phyloP scores from a whole-genome alignment of 495 filamentous ascomycete genomes.

The Lophiostoma macrostomum region DNA sequence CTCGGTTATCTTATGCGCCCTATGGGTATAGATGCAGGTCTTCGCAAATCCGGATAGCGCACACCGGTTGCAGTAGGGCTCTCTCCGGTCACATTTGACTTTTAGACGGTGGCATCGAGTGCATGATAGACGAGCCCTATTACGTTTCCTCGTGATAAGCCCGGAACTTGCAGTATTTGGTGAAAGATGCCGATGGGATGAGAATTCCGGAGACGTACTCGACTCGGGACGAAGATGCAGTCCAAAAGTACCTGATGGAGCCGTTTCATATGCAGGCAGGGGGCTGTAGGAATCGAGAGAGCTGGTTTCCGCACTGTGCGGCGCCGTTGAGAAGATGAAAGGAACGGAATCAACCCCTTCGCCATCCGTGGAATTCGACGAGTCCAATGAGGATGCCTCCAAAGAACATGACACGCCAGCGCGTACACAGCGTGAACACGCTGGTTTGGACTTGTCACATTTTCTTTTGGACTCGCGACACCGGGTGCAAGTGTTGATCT shows the following conservation, averaged over 20 bases:
- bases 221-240: not conserved
- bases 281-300: no score
- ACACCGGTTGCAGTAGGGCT: conserved; percentile 4
- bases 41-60: not conserved
- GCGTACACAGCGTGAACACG: conserved; percentile 1
- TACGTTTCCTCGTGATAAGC: not conserved
- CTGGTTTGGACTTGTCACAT: conserved; percentile 10
- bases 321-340: not conserved
- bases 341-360: not conserved
- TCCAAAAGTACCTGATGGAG: no score
- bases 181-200: no score
- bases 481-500: conserved; percentile 8
- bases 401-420: conserved; percentile 3
- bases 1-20: not conserved
- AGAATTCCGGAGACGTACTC: not conserved
- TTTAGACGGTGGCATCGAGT: conserved; percentile 18
- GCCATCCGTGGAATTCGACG: not conserved
- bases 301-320: no score
- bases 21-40: conserved; percentile 8
- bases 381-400: not conserved
- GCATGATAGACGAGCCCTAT: conserved; percentile 9
- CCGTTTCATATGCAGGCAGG: no score
- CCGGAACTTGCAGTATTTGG: not conserved
- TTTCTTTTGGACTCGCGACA: conserved; percentile 11
- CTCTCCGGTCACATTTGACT: conserved; percentile 14